These are phyloP conservation scores for Phaeomoniella chlamydospora DNA, from an alignment of 2,329 filamentous ascomycete species.

Conservation along the genomic window DNA sequence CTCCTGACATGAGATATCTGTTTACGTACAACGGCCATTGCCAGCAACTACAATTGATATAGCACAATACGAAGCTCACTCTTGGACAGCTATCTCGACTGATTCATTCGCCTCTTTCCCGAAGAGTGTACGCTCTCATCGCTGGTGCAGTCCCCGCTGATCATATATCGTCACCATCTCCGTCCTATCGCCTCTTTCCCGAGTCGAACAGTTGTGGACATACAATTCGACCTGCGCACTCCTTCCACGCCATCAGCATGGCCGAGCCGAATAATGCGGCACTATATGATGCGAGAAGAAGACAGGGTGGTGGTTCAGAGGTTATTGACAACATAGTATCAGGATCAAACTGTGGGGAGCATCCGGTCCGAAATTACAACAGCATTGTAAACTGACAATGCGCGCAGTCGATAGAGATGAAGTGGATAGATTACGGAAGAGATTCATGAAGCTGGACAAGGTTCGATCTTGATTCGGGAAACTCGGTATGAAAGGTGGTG, in stretches of 20 bases:
- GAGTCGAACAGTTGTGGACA: no score
- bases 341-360: constrained; percentile 74
- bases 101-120: no score
- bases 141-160: no score
- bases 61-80: no score
- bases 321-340: constrained; percentile 94
- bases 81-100: no score
- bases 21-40: no score
- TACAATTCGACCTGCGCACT: no score
- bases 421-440: constrained; percentile 85
- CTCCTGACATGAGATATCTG: no score
- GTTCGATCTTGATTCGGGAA: constrained; percentile 29
- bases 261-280: constrained; percentile 26
- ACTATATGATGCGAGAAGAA: constrained; percentile 26
- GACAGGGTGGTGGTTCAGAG: constrained; percentile 36
- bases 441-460: constrained; percentile 99
- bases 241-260: constrained; percentile 12
- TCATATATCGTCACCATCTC: no score
- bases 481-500: not conserved
- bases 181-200: no score
- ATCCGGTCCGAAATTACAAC: constrained; percentile 1
- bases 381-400: not conserved
- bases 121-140: no score
- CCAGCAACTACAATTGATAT: no score
- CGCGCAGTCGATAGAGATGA: constrained; percentile 82